Evolutionary conservation across 805 yeast species (phyloP).

Genomic region (Saccharomycopsis vini): DNA sequence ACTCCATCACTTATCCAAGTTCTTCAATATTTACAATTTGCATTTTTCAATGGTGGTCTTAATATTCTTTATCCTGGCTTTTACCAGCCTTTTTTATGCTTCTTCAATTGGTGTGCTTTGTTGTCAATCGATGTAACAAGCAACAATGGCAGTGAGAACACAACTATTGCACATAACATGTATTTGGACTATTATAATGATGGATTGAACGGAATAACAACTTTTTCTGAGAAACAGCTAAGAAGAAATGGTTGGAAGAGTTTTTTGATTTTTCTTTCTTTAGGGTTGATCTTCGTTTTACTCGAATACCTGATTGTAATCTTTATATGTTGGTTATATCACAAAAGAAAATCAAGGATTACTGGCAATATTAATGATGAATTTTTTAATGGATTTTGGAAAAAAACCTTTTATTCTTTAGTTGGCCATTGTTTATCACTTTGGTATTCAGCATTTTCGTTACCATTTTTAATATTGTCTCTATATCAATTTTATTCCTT

Average conservation of each 20-base stretch:
- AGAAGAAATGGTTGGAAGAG: constrained; percentile 31
- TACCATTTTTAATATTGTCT: constrained; percentile 37
- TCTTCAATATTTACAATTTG: constrained; percentile 48
- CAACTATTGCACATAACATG: constrained; percentile 32
- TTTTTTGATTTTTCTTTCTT: constrained; percentile 29
- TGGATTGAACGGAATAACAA: constrained; percentile 34
- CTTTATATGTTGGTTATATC: constrained; percentile 4
- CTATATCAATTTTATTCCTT: constrained; percentile 21
- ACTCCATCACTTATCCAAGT: constrained; percentile 45
- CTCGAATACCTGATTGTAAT: constrained; percentile 4
- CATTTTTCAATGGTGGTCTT: constrained; percentile 47
- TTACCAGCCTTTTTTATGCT: constrained; percentile 44
- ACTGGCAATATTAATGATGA: background rate
- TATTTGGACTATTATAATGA: constrained; percentile 29
- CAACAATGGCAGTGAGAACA: constrained; percentile 5
- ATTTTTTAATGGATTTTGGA: constrained; percentile 16
- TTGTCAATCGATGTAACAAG: constrained; percentile 24
- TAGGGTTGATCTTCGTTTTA: constrained; percentile 4
- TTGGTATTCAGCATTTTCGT: constrained; percentile 30
- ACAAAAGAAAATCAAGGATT: background rate
- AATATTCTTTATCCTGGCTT: constrained; percentile 54
- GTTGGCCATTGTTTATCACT: constrained; percentile 29
- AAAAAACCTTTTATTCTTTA: constrained; percentile 23
- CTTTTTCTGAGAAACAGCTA: constrained; percentile 20
- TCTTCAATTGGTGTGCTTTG: constrained; percentile 49